These are phyloP conservation scores for Diaporthe ampelina DNA, from an alignment of 2,329 filamentous ascomycete genomes.

Conservation along the genomic window DNA sequence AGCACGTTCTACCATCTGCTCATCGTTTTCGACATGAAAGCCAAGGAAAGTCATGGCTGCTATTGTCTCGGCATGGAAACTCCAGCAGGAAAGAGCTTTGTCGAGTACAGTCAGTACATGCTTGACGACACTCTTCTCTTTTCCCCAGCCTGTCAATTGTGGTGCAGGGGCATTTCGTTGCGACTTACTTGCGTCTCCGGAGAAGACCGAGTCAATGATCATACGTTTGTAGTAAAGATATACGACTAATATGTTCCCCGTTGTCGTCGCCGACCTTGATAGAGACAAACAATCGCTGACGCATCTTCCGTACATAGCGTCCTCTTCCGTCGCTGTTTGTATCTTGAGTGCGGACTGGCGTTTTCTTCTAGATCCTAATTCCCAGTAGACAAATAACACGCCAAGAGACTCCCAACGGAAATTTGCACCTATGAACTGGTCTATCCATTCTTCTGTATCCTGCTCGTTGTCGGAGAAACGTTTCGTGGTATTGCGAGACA, in stretches of 20 bases:
- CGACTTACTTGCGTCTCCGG: neutral
- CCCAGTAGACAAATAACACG: neutral
- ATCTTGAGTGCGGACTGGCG: neutral
- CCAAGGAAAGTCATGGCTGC: neutral
- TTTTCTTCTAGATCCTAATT: neutral
- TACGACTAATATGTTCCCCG: neutral
- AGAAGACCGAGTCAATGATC: neutral
- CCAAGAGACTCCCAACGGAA: neutral
- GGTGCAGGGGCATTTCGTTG: neutral
- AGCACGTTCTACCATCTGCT: neutral
- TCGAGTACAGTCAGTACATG: neutral
- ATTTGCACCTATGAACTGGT: neutral
- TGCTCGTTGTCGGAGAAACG: neutral
- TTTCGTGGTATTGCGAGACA: neutral
- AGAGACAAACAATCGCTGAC: neutral
- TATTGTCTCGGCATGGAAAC: neutral
- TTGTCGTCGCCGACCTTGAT: neutral
- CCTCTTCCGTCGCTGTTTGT: neutral
- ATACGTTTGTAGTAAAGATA: neutral
- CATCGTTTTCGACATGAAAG: neutral
- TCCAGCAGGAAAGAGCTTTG: neutral
- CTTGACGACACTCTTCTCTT: neutral
- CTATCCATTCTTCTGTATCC: neutral
- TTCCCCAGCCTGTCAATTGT: neutral
- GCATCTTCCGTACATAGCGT: neutral